Base-by-base conservation (phyloP, 164 flowering plant genomes). In the Kingdonia uniflora region DNA sequence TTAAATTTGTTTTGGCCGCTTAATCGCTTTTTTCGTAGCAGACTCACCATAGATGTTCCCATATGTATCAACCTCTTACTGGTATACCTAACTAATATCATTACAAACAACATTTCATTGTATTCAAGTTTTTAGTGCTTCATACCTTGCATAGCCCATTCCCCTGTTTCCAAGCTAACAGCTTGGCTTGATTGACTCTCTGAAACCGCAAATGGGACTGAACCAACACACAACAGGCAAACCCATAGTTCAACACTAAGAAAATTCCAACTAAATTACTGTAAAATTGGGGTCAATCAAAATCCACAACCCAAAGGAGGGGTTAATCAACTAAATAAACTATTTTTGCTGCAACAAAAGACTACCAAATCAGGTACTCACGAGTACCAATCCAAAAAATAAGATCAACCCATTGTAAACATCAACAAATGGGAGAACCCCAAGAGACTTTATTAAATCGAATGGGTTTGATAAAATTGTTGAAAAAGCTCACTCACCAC, bases 111-210 rank as follows among this genome's bases (percentile, higher is more conserved):
- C 13, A 37, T 7, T 13, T 37, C 7, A 37, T 37, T 37, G 40
- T 37, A 13, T 37, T 13, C 7, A 37, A 37, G 7, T 7, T 37
- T 7, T 37, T 37, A 13, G 11, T 7, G 13, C 7, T 37, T 13
- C 40, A 37, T 12, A 86, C 97, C 97, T 82, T 82, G 94, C 78
- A 82, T 70, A 54, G 76, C 80, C 95, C 94, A 84, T 71, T 84
- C 94, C 50, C 70, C 64, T 22, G 85, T 76, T 52, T 80, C 91
- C 10, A 74, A 25, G 39, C 73, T 60, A 6, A 57, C 68, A 58
- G 54, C 87, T 17, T n/a, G 69, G 39, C 72, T 68, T 19, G 74
- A 59, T 52, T 75, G 79, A 54, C 70, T 74, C 49, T 72, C 89
- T 6, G 76, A 76, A 15, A 76, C 50, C 17, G 89, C 85, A 58